Conservation (phyloP, 1,139 yeast species). For the Geotrichum restrictum region DNA sequence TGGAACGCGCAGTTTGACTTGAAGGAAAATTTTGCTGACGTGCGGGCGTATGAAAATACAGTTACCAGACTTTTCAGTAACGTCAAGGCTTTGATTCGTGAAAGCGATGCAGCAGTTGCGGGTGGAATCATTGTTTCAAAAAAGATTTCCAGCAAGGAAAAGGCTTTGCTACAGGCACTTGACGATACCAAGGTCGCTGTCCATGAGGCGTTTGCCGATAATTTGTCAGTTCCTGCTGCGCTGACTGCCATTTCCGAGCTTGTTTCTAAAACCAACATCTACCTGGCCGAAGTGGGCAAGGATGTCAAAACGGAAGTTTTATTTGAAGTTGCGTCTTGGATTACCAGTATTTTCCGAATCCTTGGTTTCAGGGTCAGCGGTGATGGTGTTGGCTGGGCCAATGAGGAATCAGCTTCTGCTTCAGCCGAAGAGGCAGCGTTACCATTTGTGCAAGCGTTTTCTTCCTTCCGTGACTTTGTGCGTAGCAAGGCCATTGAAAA, state of each 20-base stretch:
- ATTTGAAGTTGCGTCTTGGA: slow-evolving; percentile 59
- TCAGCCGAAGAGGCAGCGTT: slow-evolving; percentile 60
- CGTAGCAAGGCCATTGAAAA: slow-evolving; percentile 69
- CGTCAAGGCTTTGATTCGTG: slow-evolving; percentile 70
- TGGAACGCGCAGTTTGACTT: slow-evolving; percentile 95
- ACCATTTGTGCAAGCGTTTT: slow-evolving; percentile 75
- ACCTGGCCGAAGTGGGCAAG: slow-evolving; percentile 52
- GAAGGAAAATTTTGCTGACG: slow-evolving; percentile 73
- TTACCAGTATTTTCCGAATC: slow-evolving; percentile 63
- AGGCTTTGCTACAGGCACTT: slow-evolving; percentile 52
- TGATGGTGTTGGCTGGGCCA: slow-evolving; percentile 79
- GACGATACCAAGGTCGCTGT: slow-evolving; percentile 55
- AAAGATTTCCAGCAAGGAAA: slow-evolving; percentile 53
- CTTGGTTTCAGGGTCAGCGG: slow-evolving; percentile 71
- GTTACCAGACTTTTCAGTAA: slow-evolving; percentile 78
- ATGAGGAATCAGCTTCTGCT: slow-evolving; percentile 30
- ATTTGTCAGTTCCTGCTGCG: slow-evolving; percentile 73
- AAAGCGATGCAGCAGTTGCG: slow-evolving; percentile 43
- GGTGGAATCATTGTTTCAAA: slow-evolving; percentile 63
- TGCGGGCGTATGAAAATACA: slow-evolving; percentile 67
- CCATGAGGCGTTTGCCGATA: slow-evolving; percentile 81
- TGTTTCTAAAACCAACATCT: slow-evolving; percentile 66
- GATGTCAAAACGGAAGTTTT: slow-evolving; percentile 65
- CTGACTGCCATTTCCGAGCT: slow-evolving; percentile 62
- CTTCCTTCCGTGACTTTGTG: slow-evolving; percentile 76